Evolutionary conservation across 805 yeast genomes (phyloP).

Genomic region (Sugiyamaella floridensis): DNA sequence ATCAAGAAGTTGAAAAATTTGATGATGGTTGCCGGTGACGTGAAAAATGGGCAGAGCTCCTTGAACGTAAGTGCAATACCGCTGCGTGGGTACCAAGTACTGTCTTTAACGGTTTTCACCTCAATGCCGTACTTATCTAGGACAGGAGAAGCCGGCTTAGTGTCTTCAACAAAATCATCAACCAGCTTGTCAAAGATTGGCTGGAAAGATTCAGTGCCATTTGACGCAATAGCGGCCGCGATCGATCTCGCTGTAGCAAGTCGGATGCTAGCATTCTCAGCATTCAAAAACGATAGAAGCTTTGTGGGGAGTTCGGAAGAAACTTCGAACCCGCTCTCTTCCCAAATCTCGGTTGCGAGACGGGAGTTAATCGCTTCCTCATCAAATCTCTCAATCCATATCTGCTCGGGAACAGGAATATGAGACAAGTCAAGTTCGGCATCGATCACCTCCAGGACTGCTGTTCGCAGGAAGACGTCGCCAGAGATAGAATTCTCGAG

Average conservation of each 20-base stretch:
- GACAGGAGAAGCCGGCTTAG: conserved; percentile 69
- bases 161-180: conserved; percentile 49
- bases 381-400: conserved; percentile 76
- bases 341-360: conserved; percentile 78
- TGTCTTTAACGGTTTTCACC: conserved; percentile 56
- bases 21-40: conserved; percentile 38
- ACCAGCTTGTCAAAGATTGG: conserved; percentile 41
- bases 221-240: conserved; percentile 43
- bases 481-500: conserved; percentile 52
- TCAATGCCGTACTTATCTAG: conserved; percentile 76
- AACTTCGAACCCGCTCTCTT: conserved; percentile 54
- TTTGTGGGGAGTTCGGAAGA: conserved; percentile 39
- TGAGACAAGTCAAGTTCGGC: conserved; percentile 55
- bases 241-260: conserved; percentile 66
- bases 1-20: conserved; percentile 57
- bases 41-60: conserved; percentile 44
- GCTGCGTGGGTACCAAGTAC: conserved; percentile 78
- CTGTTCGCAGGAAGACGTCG: conserved; percentile 63
- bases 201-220: conserved; percentile 21
- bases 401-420: conserved; percentile 50
- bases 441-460: conserved; percentile 78
- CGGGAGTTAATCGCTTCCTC: conserved; percentile 55
- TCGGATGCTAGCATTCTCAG: conserved; percentile 59
- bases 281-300: conserved; percentile 46
- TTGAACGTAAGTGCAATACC: conserved; percentile 69